phyloP scores from a whole-genome alignment of 805 yeast species.

The Candida odintsovae region DNA sequence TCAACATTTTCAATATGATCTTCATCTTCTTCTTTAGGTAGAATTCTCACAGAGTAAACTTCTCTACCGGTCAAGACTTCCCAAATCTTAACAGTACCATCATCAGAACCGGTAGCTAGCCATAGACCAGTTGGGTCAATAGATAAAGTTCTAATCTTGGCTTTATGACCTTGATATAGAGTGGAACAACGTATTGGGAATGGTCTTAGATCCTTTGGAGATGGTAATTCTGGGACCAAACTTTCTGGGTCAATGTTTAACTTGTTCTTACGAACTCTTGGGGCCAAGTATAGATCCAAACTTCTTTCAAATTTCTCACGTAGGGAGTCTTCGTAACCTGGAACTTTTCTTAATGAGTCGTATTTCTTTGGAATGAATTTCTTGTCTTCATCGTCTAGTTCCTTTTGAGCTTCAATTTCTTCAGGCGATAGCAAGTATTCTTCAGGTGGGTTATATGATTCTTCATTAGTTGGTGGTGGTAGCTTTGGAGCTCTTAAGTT shows the following conservation, averaged over 20 bases:
- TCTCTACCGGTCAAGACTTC: conserved; percentile 94
- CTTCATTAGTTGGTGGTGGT: conserved; percentile 95
- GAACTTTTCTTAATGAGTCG: conserved; percentile 80
- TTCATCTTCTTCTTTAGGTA: conserved; percentile 45
- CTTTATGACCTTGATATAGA: conserved; percentile 75
- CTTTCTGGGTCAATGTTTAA: conserved; percentile 94
- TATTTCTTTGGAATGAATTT: conserved; percentile 81
- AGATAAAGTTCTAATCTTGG: conserved; percentile 73
- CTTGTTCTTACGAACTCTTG: conserved; percentile 88
- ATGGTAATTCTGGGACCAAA: conserved; percentile 90
- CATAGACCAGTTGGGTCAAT: conserved; percentile 89
- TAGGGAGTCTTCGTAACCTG: conserved; percentile 81
- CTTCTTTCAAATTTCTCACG: conserved; percentile 93
- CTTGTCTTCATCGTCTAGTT: conserved; percentile 63
- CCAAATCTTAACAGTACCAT: conserved; percentile 95
- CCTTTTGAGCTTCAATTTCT: conserved; percentile 71
- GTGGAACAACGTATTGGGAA: conserved; percentile 93
- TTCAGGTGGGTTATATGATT: conserved; percentile 95
- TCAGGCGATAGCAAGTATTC: conserved; percentile 82
- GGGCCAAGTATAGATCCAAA: conserved; percentile 90
- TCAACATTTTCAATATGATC: conserved; percentile 76
- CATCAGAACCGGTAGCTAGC: conserved; percentile 97
- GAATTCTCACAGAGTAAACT: conserved; percentile 57
- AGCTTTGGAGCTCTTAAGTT: conserved; percentile 90
- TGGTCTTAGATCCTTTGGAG: conserved; percentile 94